Conservation (phyloP, 768 basidiomycete species). For the Psilocybe sp. region DNA sequence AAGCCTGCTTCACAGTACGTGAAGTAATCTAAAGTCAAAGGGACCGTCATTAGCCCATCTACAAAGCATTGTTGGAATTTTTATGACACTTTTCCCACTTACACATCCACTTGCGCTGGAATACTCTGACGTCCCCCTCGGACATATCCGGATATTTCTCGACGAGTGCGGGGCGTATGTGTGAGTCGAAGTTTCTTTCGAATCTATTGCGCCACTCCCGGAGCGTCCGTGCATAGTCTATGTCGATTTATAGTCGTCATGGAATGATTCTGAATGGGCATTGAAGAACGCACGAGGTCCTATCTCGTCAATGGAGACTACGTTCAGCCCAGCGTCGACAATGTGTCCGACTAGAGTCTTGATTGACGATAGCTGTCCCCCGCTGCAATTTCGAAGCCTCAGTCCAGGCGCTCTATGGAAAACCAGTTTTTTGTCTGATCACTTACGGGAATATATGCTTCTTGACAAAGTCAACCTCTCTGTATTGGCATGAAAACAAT, state of each 20-base stretch:
- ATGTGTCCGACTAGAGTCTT: slow-evolving; percentile 7
- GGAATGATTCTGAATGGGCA: not conserved
- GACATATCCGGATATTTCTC: slow-evolving; percentile 7
- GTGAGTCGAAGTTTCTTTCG: slow-evolving; percentile 7
- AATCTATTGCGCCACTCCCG: slow-evolving; percentile 10
- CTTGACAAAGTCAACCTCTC: slow-evolving; percentile 10
- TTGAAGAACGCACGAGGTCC: slow-evolving; percentile 6
- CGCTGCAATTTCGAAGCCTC: not conserved
- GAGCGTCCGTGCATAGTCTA: slow-evolving; percentile 10
- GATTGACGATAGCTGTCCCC: slow-evolving; percentile 8
- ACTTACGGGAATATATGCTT: slow-evolving; percentile 12
- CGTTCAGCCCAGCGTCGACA: slow-evolving; percentile 5
- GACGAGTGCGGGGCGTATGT: slow-evolving; percentile 7
- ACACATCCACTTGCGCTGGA: slow-evolving; percentile 11
- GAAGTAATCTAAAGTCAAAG: slow-evolving; percentile 7
- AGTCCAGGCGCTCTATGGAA: not conserved
- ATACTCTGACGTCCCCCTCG: slow-evolving; percentile 5
- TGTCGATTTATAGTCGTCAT: too few relatives aligned
- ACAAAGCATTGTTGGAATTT: too few relatives aligned
- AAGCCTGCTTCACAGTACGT: slow-evolving; percentile 10
- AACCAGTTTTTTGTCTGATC: not conserved
- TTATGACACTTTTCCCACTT: not conserved
- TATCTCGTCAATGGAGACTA: slow-evolving; percentile 12
- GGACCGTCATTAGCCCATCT: not conserved
- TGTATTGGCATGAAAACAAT: not conserved